These are phyloP conservation scores for Fusarium sp. DNA, from an alignment of 2,329 filamentous ascomycete species.

Conservation along the genomic window DNA sequence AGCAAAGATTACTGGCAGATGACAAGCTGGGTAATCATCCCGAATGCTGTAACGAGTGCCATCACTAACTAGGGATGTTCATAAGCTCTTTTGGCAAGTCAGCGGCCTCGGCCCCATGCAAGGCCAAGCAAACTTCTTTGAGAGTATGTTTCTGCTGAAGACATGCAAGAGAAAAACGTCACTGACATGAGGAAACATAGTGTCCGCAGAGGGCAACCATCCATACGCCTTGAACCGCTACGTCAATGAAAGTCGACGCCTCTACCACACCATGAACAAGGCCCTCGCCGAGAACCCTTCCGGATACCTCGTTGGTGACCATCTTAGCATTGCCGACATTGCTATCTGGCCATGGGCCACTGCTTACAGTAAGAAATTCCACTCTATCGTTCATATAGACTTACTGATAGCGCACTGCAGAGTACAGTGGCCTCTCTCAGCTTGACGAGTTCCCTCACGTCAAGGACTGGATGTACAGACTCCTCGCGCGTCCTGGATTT, in stretches of 20 bases:
- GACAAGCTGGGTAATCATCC: conserved; percentile 72
- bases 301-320: conserved; percentile 73
- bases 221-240: conserved; percentile 85
- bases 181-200: conserved; percentile 44
- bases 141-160: conserved; percentile 55
- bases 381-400: background rate
- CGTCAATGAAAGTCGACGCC: conserved; percentile 81
- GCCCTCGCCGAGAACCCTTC: conserved; percentile 69
- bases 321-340: conserved; percentile 80
- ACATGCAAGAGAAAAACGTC: background rate
- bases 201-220: conserved; percentile 82
- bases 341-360: conserved; percentile 82
- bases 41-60: background rate
- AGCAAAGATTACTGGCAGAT: conserved; percentile 80
- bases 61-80: background rate
- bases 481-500: conserved; percentile 75
- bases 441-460: conserved; percentile 80
- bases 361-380: conserved; percentile 53
- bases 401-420: background rate
- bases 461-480: conserved; percentile 78
- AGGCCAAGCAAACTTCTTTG: conserved; percentile 83
- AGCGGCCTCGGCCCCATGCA: conserved; percentile 85
- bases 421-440: conserved; percentile 53
- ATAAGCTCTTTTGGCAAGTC: conserved; percentile 76
- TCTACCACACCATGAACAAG: conserved; percentile 80